A percentile compares a stretch with the other conserved stretches of the same genome.
These are phyloP conservation scores for Solanum sitiens DNA, from an alignment of 257 asterid genomes.

Conservation along the genomic window DNA sequence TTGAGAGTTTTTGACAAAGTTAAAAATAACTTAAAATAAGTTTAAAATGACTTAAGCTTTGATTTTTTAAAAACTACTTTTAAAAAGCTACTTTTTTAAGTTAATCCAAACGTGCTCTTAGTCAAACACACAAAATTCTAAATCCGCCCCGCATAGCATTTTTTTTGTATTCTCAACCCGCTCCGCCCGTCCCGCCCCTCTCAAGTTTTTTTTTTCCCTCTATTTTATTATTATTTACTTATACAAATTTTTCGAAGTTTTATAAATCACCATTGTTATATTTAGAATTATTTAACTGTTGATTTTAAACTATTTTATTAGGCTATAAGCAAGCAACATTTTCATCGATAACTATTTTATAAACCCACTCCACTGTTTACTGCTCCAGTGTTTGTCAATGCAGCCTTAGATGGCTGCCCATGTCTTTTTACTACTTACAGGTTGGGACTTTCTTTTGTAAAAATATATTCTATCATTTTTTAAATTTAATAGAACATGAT, in stretches of 20 bases:
- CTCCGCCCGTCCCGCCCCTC: neutral
- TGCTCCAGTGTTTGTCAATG: neutral
- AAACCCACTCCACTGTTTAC: neutral
- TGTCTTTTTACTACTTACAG: neutral
- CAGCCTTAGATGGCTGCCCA: neutral
- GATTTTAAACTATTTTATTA: too few relatives aligned
- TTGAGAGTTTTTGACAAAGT: too few relatives aligned
- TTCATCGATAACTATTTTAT: neutral
- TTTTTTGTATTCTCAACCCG: neutral
- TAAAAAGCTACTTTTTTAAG: too few relatives aligned
- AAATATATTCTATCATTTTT: too few relatives aligned
- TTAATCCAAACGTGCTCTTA: too few relatives aligned
- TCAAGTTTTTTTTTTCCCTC: neutral
- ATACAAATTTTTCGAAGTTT: neutral
- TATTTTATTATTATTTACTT: neutral
- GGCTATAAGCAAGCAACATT: neutral
- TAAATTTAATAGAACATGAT: neutral
- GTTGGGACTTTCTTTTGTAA: neutral
- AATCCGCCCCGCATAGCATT: neutral
- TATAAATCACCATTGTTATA: neutral
- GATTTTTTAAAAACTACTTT: too few relatives aligned
- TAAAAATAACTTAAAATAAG: too few relatives aligned
- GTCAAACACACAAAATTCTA: neutral
- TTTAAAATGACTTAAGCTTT: too few relatives aligned
- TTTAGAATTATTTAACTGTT: neutral